phyloP scores from a whole-genome alignment of 2,329 filamentous ascomycete genomes.

The Uncinocarpus reesii region DNA sequence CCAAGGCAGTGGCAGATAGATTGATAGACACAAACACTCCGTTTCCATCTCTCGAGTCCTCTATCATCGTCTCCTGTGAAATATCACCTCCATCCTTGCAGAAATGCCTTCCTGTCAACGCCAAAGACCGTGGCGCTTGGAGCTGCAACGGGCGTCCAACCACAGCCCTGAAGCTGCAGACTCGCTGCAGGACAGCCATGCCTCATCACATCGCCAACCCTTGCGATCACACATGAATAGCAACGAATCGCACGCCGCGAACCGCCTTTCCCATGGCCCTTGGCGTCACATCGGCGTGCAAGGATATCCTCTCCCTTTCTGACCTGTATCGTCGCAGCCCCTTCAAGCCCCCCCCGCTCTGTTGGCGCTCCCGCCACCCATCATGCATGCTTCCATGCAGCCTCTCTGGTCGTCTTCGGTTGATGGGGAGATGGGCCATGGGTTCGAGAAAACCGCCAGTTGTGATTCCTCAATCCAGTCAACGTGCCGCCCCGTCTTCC shows the following conservation, averaged over 20 bases:
- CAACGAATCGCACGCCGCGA: background rate
- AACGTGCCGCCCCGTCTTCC: background rate
- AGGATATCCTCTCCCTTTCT: background rate
- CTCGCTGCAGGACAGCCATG: slow-evolving; percentile 3
- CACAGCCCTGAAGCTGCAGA: background rate
- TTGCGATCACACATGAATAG: slow-evolving; percentile 8
- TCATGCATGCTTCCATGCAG: slow-evolving; percentile 11
- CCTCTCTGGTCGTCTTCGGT: too few relatives aligned
- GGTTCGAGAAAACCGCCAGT: slow-evolving; percentile 2
- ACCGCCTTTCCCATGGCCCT: background rate
- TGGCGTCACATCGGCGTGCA: slow-evolving; percentile 3
- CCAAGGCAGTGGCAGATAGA: too few relatives aligned
- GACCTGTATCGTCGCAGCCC: slow-evolving; percentile 4
- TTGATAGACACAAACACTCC: too few relatives aligned
- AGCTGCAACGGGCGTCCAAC: background rate
- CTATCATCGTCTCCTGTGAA: too few relatives aligned
- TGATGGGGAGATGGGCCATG: too few relatives aligned
- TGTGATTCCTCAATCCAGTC: background rate
- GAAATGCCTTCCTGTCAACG: background rate
- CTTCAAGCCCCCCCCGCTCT: background rate
- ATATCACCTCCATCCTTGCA: too few relatives aligned
- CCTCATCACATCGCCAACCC: slow-evolving; percentile 6
- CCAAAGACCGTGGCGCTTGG: background rate
- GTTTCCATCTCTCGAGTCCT: too few relatives aligned
- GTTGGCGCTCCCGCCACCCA: slow-evolving; percentile 2